A percentile compares a stretch with the other conserved stretches of the same genome.
Evolutionary conservation across 1,284 basidiomycete species (phyloP).

Genomic region (Naganishia liquefaciens): DNA sequence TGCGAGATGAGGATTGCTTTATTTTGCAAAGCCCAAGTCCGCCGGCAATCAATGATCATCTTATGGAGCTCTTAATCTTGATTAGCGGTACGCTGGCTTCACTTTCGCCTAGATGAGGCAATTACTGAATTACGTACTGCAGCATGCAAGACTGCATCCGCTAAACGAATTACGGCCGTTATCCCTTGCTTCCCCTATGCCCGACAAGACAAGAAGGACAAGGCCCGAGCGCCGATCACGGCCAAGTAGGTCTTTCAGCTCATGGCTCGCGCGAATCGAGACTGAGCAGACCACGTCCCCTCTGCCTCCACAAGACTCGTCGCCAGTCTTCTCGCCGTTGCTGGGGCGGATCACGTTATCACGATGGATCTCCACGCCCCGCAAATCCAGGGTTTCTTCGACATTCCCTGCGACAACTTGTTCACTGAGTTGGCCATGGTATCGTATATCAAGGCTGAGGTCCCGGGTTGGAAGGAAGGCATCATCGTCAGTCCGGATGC

Average conservation of each 20-base stretch:
- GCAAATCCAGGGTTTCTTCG: conserved; percentile 99
- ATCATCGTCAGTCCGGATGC: conserved; percentile 98
- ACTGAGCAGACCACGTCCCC: neutral
- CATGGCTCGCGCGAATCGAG: neutral
- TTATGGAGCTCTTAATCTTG: conserved; percentile 59
- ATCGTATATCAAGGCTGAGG: conserved; percentile 82
- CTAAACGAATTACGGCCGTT: conserved; percentile 94
- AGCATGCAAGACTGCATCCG: conserved; percentile 96
- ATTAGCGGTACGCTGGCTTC: conserved; percentile 51
- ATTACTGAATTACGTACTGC: conserved; percentile 59
- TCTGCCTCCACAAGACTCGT: conserved; percentile 59
- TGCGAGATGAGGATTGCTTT: conserved; percentile 96
- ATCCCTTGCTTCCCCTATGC: conserved; percentile 98
- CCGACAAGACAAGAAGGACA: conserved; percentile 98
- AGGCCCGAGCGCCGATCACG: conserved; percentile 92
- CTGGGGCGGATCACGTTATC: conserved; percentile 97
- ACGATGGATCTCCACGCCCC: conserved; percentile 98
- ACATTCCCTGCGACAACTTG: conserved; percentile 97
- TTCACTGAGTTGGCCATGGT: conserved; percentile 87
- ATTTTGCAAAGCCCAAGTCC: conserved; percentile 72
- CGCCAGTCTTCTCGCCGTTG: conserved; percentile 94
- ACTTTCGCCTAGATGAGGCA: neutral
- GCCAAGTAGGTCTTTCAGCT: conserved; percentile 64
- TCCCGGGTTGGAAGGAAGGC: conserved; percentile 80
- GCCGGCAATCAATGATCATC: conserved; percentile 55